Conservation (phyloP, 2,329 filamentous ascomycete genomes). For the Hypoxylon sp. region DNA sequence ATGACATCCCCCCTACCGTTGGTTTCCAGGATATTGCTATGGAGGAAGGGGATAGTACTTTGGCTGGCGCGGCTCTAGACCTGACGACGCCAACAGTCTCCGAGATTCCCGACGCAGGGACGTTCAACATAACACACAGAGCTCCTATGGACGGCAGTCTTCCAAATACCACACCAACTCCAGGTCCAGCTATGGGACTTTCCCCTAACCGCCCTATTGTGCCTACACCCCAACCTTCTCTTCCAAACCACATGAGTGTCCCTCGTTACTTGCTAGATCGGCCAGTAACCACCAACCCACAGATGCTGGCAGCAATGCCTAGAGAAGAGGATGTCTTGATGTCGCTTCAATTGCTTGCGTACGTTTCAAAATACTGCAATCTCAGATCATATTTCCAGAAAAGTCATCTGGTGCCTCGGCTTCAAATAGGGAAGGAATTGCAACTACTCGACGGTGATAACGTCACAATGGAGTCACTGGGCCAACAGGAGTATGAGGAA, state of each 20-base stretch:
- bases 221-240: slow-evolving; percentile 80
- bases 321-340: slow-evolving; percentile 98
- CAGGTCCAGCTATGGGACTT: slow-evolving; percentile 77
- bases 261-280: slow-evolving; percentile 86
- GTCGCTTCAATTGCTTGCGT: slow-evolving; percentile 95
- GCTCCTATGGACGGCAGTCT: slow-evolving; percentile 88
- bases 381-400: slow-evolving; percentile 95
- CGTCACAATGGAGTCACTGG: slow-evolving; percentile 57
- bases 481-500: slow-evolving; percentile 76
- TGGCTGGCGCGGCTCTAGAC: slow-evolving; percentile 81
- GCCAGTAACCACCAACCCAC: slow-evolving; percentile 76
- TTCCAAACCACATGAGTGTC: slow-evolving; percentile 76
- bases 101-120: slow-evolving; percentile 87
- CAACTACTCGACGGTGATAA: slow-evolving; percentile 82
- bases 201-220: slow-evolving; percentile 81
- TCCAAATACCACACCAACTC: slow-evolving; percentile 77
- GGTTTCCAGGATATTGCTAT: slow-evolving; percentile 87
- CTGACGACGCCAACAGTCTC: slow-evolving; percentile 84
- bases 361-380: slow-evolving; percentile 99
- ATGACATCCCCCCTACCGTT: slow-evolving; percentile 85
- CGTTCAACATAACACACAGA: slow-evolving; percentile 94
- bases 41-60: slow-evolving; percentile 84
- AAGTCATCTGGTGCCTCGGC: slow-evolving; percentile 91
- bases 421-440: slow-evolving; percentile 91
- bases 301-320: slow-evolving; percentile 90